Evolutionary conservation across 2,329 filamentous ascomycete genomes (phyloP).

Genomic region (Elsinoe batatas): DNA sequence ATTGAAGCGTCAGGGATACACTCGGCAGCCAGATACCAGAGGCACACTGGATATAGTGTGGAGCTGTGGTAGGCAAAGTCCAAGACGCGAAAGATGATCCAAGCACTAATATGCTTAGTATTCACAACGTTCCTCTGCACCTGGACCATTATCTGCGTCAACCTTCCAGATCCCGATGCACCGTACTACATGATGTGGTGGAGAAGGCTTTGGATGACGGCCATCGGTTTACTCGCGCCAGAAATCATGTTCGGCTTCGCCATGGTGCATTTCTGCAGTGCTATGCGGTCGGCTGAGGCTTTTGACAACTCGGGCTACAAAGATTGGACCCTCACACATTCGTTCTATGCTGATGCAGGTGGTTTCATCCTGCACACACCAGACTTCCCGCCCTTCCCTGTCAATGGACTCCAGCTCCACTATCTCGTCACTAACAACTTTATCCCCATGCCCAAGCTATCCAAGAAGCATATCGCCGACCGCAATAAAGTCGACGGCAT

Average conservation of each 20-base stretch:
- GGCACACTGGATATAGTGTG: no score
- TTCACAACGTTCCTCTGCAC: background rate
- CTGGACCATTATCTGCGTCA: background rate
- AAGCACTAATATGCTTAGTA: no score
- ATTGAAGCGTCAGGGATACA: no score
- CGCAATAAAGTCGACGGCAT: conserved; percentile 13
- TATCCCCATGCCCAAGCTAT: background rate
- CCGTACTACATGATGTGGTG: background rate
- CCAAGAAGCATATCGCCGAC: conserved; percentile 9
- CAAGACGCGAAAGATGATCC: no score
- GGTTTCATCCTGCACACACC: conserved; percentile 11
- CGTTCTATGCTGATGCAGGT: conserved; percentile 15
- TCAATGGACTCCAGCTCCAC: conserved; percentile 11
- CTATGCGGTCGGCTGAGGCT: background rate
- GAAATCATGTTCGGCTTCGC: conserved; percentile 7
- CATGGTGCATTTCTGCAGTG: conserved; percentile 1
- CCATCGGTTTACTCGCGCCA: conserved; percentile 5
- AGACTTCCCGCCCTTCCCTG: conserved; percentile 9
- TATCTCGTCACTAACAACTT: conserved; percentile 13
- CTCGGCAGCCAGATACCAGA: no score
- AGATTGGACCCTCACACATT: conserved; percentile 13
- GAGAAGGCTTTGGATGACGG: background rate
- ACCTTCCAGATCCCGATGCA: background rate
- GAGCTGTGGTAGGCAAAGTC: no score
- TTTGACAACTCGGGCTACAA: conserved; percentile 3